Base-by-base conservation (phyloP, 1,284 basidiomycete genomes). In the Meira nashicola region DNA sequence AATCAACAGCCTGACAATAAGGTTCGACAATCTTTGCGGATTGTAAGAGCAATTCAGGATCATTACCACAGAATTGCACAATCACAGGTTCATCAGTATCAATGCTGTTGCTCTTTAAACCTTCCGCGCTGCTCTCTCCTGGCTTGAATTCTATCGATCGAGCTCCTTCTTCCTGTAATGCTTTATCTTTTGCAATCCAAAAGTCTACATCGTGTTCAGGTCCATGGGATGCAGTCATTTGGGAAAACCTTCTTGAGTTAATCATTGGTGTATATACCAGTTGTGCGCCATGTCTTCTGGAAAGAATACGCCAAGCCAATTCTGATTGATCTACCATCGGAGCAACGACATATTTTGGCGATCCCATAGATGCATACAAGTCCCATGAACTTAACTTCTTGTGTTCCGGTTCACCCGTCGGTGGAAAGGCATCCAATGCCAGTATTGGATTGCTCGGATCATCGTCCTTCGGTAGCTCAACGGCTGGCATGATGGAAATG, bases 251-350 rank as follows among this genome's bases (percentile, higher is more conserved):
- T 83, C 89, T 90, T 54, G 92, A 89, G 70, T 95, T 92, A 75
- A 98, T 96, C 94, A 98, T 98, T 5, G 94, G 94, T 0, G 92
- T 92, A 77, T 96, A 98, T 10, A 86, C 84, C 6, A 97, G 83
- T 83, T 93, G 80, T 0, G 81, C 80, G 33, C 92, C 90, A 71
- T 95, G 92, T 60, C 88, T 82, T 55, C 93, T 83, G 9, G 89
- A 89, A n/a, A 97, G 81, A 59, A 87, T 85, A 62, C 94, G 84
- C 90, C 92, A 98, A 0, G 74, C 58, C 0, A 97, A 83, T 79
- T 97, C 93, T 73, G 89, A 92, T 80, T 94, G 91, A 79, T 97
- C 93, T 0, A 97, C 94, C 94, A 97, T 97, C 9, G 94, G 93
- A 11, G 92, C 94, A 11, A 96, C 90, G 46, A 97, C 84, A 75